Evolutionary conservation across 225 moss, liverwort and hornwort species (phyloP).

Genomic region (Sphagnum tenellum): DNA sequence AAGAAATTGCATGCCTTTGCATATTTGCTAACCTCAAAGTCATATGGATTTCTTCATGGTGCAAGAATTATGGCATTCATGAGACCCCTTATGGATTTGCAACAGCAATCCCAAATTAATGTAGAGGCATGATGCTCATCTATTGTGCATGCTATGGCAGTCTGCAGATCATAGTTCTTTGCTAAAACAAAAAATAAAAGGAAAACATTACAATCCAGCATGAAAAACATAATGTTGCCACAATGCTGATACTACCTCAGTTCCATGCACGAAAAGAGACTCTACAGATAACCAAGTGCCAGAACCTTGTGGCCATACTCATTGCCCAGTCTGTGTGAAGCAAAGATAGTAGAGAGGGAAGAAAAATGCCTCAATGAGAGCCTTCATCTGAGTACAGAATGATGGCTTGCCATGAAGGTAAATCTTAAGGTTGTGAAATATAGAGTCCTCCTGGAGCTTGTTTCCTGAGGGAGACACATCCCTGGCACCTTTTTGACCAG

Average conservation of each 20-base stretch:
- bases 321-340: not conserved
- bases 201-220: not conserved
- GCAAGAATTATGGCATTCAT: no score
- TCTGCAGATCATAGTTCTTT: no score
- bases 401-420: slow-evolving; percentile 21
- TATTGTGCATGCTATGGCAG: no score
- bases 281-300: no score
- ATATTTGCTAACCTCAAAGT: no score
- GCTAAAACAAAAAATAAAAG: not conserved
- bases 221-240: not conserved
- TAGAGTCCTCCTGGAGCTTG: slow-evolving; percentile 5
- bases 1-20: no score
- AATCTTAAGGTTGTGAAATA: slow-evolving; percentile 15
- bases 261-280: no score
- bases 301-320: no score
- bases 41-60: no score
- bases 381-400: slow-evolving; percentile 11
- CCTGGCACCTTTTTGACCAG: not conserved
- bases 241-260: not conserved
- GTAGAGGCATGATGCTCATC: no score
- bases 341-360: not conserved
- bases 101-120: no score
- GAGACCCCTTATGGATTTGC: no score
- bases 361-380: slow-evolving; percentile 14
- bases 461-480: not conserved